Percentiles rank a stretch among this genome's conserved stretches.
These are phyloP conservation scores for Skeletonema menzelii DNA, from an alignment of 108 stramenopile genomes.

Conservation along the genomic window DNA sequence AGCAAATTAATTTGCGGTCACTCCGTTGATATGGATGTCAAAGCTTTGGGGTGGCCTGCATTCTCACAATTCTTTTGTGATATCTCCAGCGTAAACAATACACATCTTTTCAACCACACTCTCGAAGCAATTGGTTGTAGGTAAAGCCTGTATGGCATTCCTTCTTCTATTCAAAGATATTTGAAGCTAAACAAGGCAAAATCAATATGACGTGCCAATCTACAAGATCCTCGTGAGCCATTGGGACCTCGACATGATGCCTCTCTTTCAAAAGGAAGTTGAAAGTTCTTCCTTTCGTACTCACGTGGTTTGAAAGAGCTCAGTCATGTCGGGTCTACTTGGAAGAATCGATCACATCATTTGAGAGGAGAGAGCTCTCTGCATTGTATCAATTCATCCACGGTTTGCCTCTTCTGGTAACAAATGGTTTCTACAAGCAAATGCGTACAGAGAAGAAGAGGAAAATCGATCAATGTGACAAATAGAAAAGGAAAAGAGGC, in stretches of 20 bases:
- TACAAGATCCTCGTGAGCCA: not conserved
- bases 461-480: not conserved
- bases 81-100: conserved; percentile 13
- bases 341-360: not conserved
- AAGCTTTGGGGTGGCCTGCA: conserved; percentile 5
- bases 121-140: not conserved
- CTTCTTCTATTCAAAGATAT: not conserved
- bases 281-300: not conserved
- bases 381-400: not conserved
- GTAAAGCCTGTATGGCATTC: not conserved
- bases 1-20: too few relatives aligned
- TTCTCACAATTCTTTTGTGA: conserved; percentile 4
- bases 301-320: not conserved
- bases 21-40: too few relatives aligned
- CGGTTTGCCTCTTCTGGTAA: not conserved
- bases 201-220: not conserved
- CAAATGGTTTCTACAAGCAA: not conserved
- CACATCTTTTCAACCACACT: conserved; percentile 13
- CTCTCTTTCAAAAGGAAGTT: not conserved
- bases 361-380: not conserved
- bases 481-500: too few relatives aligned
- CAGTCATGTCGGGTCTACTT: not conserved
- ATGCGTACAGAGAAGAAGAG: not conserved
- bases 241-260: not conserved
- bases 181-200: too few relatives aligned